phyloP scores from a whole-genome alignment of 2,329 filamentous ascomycete species.

The Sporothrix curviconia region DNA sequence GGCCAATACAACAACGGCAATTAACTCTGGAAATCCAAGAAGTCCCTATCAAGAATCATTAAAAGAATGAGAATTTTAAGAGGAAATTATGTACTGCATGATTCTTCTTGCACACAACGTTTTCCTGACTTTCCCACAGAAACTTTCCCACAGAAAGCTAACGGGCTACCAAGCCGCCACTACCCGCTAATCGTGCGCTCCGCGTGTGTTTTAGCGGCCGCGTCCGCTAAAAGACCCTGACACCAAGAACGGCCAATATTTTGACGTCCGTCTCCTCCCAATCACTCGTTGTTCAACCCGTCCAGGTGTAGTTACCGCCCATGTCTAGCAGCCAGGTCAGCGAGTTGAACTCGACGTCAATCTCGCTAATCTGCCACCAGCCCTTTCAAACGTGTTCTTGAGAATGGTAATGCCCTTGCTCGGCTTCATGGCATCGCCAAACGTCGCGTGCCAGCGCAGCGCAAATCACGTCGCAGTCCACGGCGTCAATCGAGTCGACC shows the following conservation, averaged over 20 bases:
- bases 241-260: no score
- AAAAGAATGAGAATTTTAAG: not conserved
- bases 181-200: not conserved
- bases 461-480: conserved; percentile 25
- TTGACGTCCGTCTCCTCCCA: no score
- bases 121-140: not conserved
- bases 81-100: not conserved
- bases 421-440: conserved; percentile 26
- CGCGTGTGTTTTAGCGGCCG: not conserved
- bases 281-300: not conserved
- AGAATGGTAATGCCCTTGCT: conserved; percentile 28
- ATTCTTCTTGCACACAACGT: not conserved
- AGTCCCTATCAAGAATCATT: not conserved
- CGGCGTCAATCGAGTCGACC: conserved; percentile 26
- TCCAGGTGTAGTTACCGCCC: conserved; percentile 28
- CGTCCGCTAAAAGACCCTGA: no score
- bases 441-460: conserved; percentile 27
- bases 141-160: no score
- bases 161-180: no score
- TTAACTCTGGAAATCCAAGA: no score
- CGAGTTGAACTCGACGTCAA: conserved; percentile 29
- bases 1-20: no score
- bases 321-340: conserved; percentile 29
- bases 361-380: conserved; percentile 26
- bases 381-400: conserved; percentile 23